Evolutionary conservation across 805 yeast species (phyloP), one percentile per base, ranked within the genome.

Genomic region (Kodamaea neixiangensis): DNA sequence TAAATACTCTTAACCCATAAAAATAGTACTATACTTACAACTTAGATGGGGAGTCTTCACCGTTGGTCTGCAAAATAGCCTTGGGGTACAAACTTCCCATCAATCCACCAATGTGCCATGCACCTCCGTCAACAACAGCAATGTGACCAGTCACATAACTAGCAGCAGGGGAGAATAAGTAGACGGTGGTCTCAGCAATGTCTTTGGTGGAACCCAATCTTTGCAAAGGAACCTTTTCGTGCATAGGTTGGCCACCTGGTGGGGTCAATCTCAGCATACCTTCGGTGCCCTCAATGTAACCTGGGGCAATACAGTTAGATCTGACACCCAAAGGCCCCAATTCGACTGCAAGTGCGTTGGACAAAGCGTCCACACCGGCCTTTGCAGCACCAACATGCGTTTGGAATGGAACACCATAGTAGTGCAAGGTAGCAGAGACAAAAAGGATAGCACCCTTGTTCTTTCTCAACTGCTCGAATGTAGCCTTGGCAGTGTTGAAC

Each of bases 371-470:
- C 39, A 93, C 79, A 20, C 97, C 98, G 1, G 97, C 97, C 69
- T 93, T 93, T 2, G 97, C 97, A 0, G 97, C 97, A 5, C 92
- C 86, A 2, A 91, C 97, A 62, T 93, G 97, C 5, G 83, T 61
- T 69, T 93, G 97, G 72, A 87, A 83, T 11, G 97, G 96, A 22
- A 87, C 82, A 9, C 97, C 97, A 59, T 83, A 80, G 67, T 88
- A 89, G 69, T 93, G 97, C 53, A 93, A 77, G 1, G 97, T 92
- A 1, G 98, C 96, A 45, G 92, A 81, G 15, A 93, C 88, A 59
- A 92, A 90, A 10, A 92, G 58, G 13, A 89, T 75, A 2, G 83
- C 70, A 20, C 98, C 97, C 66, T 82, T 83, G 59, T 79, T 80
- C 61, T 78, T 73, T 44, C 78, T 72, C 56, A 92, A 77, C 65